Base-by-base conservation (phyloP, 805 yeast species). In the Yamadazyma kitorensis region DNA sequence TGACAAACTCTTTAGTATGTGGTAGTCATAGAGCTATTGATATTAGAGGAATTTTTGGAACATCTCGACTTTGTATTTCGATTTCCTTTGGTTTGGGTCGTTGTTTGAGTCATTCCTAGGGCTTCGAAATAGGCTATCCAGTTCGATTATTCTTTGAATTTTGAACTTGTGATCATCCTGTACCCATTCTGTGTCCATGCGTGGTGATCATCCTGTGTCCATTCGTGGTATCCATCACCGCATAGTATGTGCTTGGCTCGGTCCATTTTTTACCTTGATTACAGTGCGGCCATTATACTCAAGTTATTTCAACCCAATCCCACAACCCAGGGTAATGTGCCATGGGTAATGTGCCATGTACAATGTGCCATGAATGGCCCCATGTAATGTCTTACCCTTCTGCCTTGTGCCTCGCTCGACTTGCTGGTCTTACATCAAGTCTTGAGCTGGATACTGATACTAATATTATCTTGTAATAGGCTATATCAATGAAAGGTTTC, bases 31-130 rank as follows among this genome's bases (percentile, higher is more conserved):
- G 74, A 76, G 75, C 64, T 69, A 61, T 50, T 58, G 55, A 55
- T 60, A 60, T 60, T 65, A 49, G 80, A 84, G 47, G 89, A 82
- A 81, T 82, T 82, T 82, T 81, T 82, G 88, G 86, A 78, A 27
- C 14, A 14, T 19, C 22, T 10, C 22, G 10, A 19, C 9, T 19
- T 7, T n/a, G n/a, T n/a, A n/a, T n/a, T n/a, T n/a, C n/a, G n/a
- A n/a, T n/a, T n/a, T n/a, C n/a, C n/a, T n/a, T n/a, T n/a, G n/a
- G n/a, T n/a, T n/a, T n/a, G n/a, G n/a, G n/a, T n/a, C n/a, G n/a
- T n/a, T n/a, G n/a, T n/a, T n/a, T n/a, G n/a, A n/a, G n/a, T n/a
- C n/a, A n/a, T n/a, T n/a, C n/a, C n/a, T n/a, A n/a, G n/a, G n/a
- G n/a, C n/a, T n/a, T n/a, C n/a, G n/a, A n/a, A n/a, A n/a, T n/a